Base-by-base conservation (phyloP, 768 basidiomycete genomes). In the Tulasnella sp. region DNA sequence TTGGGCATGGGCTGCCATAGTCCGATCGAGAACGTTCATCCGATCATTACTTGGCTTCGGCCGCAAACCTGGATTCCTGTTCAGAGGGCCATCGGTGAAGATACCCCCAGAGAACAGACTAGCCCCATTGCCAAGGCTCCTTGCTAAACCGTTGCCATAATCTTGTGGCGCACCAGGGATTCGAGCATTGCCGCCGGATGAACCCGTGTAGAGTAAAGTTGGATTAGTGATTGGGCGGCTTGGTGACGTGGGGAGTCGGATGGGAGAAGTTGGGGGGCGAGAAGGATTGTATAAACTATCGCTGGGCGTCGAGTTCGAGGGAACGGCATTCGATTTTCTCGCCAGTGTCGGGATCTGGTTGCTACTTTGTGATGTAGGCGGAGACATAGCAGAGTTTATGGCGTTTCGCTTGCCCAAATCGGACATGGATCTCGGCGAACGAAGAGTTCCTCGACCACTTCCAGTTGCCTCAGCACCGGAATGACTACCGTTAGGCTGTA, bases 1-100 rank as follows among this genome's bases (percentile, higher is more conserved):
- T n/a, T 49, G 49, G 22, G 6, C 49, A 4, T 70, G 69, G 69
- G 37, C 12, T 19, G 19, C 69, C 69, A 39, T 70, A 14, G 3
- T 39, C 37, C 69, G 29, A 25, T 70, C 69, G n/a, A 39, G 5
- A 70, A 37, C 69, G 29, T 70, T 70, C 31, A 70, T 6, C 36
- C 69, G 69, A n/a, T 74, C 73, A 3, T 11, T 54, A 36, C 73
- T 74, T 25, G 45, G 73, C 39, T 74, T 74, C 2, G 73, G 14
- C 73, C 52, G 29, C 34, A 74, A 67, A n/a, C 25, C 29, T n/a
- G 49, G 37, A 25, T 25, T 64, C 36, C 54, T 38, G 36, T 70
- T 42, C 31, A 70, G 19, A 54, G 73, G 73, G 1, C 42, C 49
- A 36, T 74, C 73, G 29, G 73, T 52, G 36, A 74, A 67, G 17